Evolutionary conservation across 345 rosid genomes (phyloP), one percentile per base, ranked within the genome.

Genomic region (Corymbia maculata): DNA sequence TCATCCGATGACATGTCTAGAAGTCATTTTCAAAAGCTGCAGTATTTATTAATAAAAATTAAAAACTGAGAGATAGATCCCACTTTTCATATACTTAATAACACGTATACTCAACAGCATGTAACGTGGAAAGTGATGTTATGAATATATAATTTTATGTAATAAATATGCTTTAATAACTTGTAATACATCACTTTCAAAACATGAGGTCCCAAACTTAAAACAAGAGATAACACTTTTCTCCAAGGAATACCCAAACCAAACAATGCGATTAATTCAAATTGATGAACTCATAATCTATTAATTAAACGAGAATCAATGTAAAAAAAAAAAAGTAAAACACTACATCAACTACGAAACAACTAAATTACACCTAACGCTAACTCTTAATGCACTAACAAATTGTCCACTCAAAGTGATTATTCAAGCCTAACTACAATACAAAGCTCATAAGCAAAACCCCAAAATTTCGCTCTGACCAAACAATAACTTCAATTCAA

Each of bases 341-440:
- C 66, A 57, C 14, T 57, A 24, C 14, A n/a, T 57, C 0, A 1
- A 57, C 7, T 57, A 24, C 0, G 13, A 1, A 4, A 24, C 10
- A 13, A n/a, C 66, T 4, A 57, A 57, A 24, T 26, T 11, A 57
- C n/a, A 4, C 66, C n/a, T 57, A 57, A 57, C 1, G 24, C 24
- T 12, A 26, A 24, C 66, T 57, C 0, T 0, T 24, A 57, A 53
- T 5, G 14, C 1, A 6, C 66, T 24, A 57, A 57, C 13, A 0
- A 24, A 57, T 57, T 4, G n/a, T 6, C 3, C 2, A 1, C 6
- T 57, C 5, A 26, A 57, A 57, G n/a, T 3, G 30, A 57, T 57
- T 57, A 24, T 10, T 24, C 7, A 57, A 24, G n/a, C 14, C n/a
- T 57, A 57, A 57, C 0, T 0, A 0, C n/a, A 57, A 57, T 0